These are phyloP conservation scores for Simplicillium aogashimaense DNA, from an alignment of 2,329 filamentous ascomycete genomes.

Conservation along the genomic window DNA sequence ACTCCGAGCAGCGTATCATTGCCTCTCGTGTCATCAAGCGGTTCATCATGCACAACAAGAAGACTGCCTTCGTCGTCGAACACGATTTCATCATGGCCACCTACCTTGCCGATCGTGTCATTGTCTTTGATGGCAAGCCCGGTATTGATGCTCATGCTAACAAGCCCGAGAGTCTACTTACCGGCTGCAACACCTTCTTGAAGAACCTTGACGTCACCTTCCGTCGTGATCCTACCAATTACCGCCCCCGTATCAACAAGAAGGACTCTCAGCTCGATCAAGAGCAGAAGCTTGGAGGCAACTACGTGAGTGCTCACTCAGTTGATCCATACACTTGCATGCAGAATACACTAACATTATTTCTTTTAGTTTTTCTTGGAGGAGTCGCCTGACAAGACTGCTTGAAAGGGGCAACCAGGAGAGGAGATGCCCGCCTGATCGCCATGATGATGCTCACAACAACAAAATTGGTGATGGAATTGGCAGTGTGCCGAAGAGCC, in stretches of 20 bases:
- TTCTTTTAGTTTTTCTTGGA: conserved; percentile 79
- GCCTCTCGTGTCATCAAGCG: conserved; percentile 97
- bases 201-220: conserved; percentile 97
- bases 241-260: conserved; percentile 98
- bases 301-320: conserved; percentile 58
- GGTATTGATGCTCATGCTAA: conserved; percentile 84
- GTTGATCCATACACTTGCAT: conserved; percentile 1
- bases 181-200: conserved; percentile 92
- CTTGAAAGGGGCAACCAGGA: conserved; percentile 44
- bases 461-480: conserved; percentile 2
- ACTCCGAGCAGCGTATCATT: conserved; percentile 98
- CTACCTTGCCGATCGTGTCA: conserved; percentile 79
- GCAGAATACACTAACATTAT: conserved; percentile 11
- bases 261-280: conserved; percentile 89
- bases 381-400: conserved; percentile 49
- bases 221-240: conserved; percentile 94
- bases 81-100: conserved; percentile 98
- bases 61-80: conserved; percentile 98
- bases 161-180: conserved; percentile 80
- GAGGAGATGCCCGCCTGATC: conserved; percentile 19
- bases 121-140: conserved; percentile 93
- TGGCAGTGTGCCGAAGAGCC: too few species aligned
- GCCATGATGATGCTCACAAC: conserved; percentile 12
- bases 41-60: conserved; percentile 99
- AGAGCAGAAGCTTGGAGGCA: conserved; percentile 88